Percentiles rank a stretch among this genome's conserved stretches.
Evolutionary conservation across 768 basidiomycete species (phyloP).

Genomic region (Podaxis pistillaris): DNA sequence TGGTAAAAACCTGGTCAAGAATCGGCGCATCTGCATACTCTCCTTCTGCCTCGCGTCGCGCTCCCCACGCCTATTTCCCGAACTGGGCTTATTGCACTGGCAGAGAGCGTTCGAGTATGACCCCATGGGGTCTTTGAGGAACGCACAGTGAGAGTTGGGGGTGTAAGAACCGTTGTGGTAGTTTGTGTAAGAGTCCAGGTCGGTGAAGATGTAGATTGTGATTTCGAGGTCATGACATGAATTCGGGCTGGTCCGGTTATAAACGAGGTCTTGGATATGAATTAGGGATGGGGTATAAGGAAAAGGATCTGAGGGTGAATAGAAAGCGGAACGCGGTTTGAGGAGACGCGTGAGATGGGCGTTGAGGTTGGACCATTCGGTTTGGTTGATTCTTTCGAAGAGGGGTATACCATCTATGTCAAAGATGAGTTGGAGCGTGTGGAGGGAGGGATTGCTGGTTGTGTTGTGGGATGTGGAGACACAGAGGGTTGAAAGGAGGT

Average conservation of each 20-base stretch:
- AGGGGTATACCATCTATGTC: conserved; percentile 5
- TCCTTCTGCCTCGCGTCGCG: neutral
- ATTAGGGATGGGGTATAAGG: neutral
- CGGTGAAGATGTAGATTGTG: conserved; percentile 12
- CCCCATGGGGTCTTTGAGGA: neutral
- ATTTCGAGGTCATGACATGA: neutral
- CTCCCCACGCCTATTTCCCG: neutral
- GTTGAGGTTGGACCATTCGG: conserved; percentile 11
- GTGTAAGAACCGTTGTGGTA: neutral
- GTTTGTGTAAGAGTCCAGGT: neutral
- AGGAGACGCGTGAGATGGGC: conserved; percentile 8
- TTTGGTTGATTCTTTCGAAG: neutral
- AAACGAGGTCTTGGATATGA: neutral
- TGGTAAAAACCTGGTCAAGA: neutral
- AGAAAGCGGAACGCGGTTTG: neutral
- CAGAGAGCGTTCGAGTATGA: neutral
- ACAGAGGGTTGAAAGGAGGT: conserved; percentile 10
- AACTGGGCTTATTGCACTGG: neutral
- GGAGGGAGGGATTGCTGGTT: conserved; percentile 2
- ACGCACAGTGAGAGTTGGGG: neutral
- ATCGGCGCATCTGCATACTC: neutral
- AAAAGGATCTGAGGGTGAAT: neutral
- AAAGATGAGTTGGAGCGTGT: conserved; percentile 10
- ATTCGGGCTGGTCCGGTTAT: neutral
- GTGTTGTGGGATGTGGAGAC: neutral